phyloP scores from a whole-genome alignment of 2,329 filamentous ascomycete species.

The Thelonectria discophora region DNA sequence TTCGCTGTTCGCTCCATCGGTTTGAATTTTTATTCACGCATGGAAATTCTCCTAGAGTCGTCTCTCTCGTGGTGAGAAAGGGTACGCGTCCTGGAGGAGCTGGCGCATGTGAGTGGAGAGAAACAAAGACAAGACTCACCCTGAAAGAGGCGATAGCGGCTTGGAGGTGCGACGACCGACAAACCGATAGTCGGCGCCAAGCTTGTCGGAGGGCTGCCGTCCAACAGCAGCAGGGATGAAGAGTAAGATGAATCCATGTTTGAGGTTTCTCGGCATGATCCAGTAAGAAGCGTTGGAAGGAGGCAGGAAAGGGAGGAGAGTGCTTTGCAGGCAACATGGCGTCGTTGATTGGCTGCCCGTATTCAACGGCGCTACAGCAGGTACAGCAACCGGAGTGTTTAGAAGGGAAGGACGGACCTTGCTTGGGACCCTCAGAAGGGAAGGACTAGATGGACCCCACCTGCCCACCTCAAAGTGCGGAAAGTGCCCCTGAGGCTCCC shows the following conservation, averaged over 20 bases:
- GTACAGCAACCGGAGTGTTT: not conserved
- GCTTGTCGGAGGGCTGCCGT: not conserved
- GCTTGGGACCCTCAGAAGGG: too few relatives aligned
- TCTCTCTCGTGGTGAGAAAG: not conserved
- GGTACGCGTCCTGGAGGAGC: not conserved
- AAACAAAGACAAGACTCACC: not conserved
- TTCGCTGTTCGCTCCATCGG: not conserved
- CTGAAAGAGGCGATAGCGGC: not conserved
- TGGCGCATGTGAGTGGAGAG: not conserved
- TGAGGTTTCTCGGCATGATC: not conserved
- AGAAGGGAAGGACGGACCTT: not conserved
- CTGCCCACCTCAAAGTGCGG: not conserved
- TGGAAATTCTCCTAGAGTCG: not conserved
- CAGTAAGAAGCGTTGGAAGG: not conserved
- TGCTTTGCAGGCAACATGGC: constrained; percentile 3
- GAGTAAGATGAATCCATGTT: not conserved
- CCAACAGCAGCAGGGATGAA: not conserved
- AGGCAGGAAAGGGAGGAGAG: not conserved
- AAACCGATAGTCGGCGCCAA: constrained; percentile 4
- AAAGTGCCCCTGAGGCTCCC: not conserved
- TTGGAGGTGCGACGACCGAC: not conserved
- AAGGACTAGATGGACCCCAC: too few relatives aligned
- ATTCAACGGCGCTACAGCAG: constrained; percentile 9
- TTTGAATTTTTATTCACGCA: not conserved
- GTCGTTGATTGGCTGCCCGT: constrained; percentile 10